These are phyloP conservation scores for Euphorbia peplus DNA, from an alignment of 345 rosid genomes.

Conservation along the genomic window DNA sequence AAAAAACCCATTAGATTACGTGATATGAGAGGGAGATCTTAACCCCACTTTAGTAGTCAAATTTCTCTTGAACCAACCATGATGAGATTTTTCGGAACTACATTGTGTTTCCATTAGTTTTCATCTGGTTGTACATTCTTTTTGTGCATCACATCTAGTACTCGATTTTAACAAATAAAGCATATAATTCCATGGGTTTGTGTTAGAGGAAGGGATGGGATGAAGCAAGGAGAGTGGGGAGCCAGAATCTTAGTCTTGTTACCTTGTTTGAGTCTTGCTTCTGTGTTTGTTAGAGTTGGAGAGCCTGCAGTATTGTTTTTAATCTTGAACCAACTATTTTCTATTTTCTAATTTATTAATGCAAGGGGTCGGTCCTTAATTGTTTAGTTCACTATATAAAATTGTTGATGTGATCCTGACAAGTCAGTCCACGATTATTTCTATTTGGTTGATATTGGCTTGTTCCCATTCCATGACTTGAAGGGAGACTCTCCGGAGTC, in stretches of 20 bases:
- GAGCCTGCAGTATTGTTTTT: background rate
- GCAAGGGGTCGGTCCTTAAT: background rate
- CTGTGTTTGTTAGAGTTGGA: background rate
- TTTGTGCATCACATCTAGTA: background rate
- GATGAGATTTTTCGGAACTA: background rate
- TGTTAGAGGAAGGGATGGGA: background rate
- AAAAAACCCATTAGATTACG: background rate
- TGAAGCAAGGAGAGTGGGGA: background rate
- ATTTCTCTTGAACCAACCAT: background rate
- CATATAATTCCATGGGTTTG: background rate
- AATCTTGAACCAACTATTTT: background rate
- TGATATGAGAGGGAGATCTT: background rate
- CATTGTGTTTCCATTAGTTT: background rate
- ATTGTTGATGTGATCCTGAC: background rate
- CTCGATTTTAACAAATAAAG: background rate
- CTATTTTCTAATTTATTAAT: background rate
- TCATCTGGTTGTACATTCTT: background rate
- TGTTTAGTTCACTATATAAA: background rate
- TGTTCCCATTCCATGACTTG: background rate
- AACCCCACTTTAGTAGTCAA: background rate
- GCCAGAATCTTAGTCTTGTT: background rate
- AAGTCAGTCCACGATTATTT: conserved; percentile 1
- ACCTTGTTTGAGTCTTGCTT: background rate
- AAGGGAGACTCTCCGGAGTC: background rate
- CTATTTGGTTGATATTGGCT: background rate